These are phyloP conservation scores for Entomortierella lignicola DNA, from an alignment of 192 early-diverging fungal species.

Conservation along the genomic window DNA sequence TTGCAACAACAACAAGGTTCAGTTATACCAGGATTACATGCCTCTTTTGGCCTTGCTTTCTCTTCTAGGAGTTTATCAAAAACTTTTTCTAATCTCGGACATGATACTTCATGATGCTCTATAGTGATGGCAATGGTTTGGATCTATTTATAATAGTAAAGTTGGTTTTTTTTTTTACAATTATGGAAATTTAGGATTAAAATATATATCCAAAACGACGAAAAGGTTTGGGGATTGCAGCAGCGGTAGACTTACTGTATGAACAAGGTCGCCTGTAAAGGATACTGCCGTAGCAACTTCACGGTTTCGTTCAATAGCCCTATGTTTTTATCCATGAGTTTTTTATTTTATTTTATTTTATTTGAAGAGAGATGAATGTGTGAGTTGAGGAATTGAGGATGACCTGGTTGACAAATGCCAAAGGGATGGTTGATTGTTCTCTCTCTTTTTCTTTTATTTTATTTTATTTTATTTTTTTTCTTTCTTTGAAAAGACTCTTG, in stretches of 20 bases:
- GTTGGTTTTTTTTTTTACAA: too few relatives aligned
- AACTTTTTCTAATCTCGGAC: conserved; percentile 43
- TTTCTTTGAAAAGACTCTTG: too few relatives aligned
- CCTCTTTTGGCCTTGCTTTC: conserved; percentile 42
- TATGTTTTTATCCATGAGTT: conserved; percentile 2
- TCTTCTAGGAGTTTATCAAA: conserved; percentile 34
- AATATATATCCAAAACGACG: too few relatives aligned
- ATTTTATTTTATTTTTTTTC: too few relatives aligned
- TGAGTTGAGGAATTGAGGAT: not conserved
- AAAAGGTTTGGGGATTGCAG: too few relatives aligned
- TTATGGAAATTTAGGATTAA: too few relatives aligned
- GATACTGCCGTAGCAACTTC: conserved; percentile 48
- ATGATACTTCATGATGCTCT: conserved; percentile 33
- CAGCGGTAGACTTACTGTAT: conserved; percentile 33
- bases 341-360: too few relatives aligned
- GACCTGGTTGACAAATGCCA: too few relatives aligned
- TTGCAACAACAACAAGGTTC: not conserved
- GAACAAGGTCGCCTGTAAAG: conserved; percentile 44
- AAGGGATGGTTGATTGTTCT: too few relatives aligned
- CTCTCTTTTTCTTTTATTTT: too few relatives aligned
- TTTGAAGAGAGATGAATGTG: not conserved
- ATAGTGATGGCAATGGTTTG: conserved; percentile 23
- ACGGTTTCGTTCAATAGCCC: conserved; percentile 52
- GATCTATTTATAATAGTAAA: conserved; percentile 32
- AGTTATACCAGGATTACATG: not conserved